phyloP scores from a whole-genome alignment of 306 rosid species.

The Trifolium subterraneum region DNA sequence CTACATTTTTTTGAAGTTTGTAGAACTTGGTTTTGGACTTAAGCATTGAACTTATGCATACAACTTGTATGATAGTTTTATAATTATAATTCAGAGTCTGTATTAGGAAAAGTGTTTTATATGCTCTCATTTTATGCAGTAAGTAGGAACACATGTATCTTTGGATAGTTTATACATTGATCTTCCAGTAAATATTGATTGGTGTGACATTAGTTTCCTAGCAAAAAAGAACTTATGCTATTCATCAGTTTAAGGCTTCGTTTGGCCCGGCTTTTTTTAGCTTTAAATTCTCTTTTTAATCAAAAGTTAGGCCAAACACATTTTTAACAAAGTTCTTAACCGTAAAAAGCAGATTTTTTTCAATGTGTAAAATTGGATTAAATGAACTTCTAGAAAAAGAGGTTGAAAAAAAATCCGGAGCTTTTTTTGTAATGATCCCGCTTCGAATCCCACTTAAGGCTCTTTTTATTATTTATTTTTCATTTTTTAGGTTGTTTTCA shows the following conservation, averaged over 20 bases:
- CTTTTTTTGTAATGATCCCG: too few species aligned
- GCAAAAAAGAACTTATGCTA: slow-evolving; percentile 12
- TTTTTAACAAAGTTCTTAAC: too few species aligned
- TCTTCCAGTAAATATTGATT: slow-evolving; percentile 1
- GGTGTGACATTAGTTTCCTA: slow-evolving; percentile 5
- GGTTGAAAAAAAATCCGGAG: too few species aligned
- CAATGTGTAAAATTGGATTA: too few species aligned
- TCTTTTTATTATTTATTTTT: too few species aligned
- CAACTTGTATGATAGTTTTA: neutral
- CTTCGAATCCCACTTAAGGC: too few species aligned
- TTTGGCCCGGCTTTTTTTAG: too few species aligned
- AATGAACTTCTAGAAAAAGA: too few species aligned
- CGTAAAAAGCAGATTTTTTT: too few species aligned
- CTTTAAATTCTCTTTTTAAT: too few species aligned
- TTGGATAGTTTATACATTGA: neutral
- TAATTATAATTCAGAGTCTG: neutral
- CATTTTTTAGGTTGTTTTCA: too few species aligned
- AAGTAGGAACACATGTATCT: neutral
- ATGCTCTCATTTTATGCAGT: neutral
- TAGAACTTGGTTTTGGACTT: neutral
- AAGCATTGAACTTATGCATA: neutral
- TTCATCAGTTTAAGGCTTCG: slow-evolving; percentile 1
- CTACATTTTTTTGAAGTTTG: neutral
- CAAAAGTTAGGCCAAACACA: too few species aligned
- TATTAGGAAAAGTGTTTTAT: neutral